Evolutionary conservation across 345 rosid species (phyloP).

Genomic region (Salix dunnii): DNA sequence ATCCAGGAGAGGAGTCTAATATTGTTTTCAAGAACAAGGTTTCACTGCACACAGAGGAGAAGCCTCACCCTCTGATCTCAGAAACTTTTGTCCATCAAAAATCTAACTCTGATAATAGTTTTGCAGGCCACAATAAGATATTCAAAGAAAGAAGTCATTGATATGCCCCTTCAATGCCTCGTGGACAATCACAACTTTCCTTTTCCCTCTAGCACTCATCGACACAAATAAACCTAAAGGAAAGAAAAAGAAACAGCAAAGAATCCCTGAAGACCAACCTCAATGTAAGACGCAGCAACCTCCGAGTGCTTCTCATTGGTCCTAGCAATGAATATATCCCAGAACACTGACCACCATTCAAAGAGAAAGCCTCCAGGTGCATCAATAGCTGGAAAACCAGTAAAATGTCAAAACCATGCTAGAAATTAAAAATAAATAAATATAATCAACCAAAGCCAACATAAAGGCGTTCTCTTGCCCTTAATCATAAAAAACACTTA

Average conservation of each 20-base stretch:
- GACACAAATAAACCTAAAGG: not conserved
- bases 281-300: constrained; percentile 95
- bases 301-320: constrained; percentile 98
- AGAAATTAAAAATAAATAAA: not conserved
- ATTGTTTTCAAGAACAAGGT: not conserved
- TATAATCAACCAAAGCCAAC: not conserved
- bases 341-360: constrained; percentile 99
- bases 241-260: not conserved
- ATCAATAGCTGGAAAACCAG: constrained; percentile 70
- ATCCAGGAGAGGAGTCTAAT: not conserved
- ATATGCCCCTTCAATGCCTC: not conserved
- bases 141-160: not conserved
- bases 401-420: constrained; percentile 12
- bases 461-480: not conserved
- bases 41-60: not conserved
- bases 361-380: constrained; percentile 99
- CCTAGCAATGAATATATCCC: constrained; percentile 99
- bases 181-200: not conserved
- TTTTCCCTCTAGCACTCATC: not conserved
- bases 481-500: constrained; percentile 20
- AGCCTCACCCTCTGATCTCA: not conserved
- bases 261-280: constrained; percentile 45
- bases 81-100: not conserved
- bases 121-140: not conserved
- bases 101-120: not conserved